These are phyloP conservation scores for Coemansia umbellata DNA, from an alignment of 192 early-diverging fungal species.

Conservation along the genomic window DNA sequence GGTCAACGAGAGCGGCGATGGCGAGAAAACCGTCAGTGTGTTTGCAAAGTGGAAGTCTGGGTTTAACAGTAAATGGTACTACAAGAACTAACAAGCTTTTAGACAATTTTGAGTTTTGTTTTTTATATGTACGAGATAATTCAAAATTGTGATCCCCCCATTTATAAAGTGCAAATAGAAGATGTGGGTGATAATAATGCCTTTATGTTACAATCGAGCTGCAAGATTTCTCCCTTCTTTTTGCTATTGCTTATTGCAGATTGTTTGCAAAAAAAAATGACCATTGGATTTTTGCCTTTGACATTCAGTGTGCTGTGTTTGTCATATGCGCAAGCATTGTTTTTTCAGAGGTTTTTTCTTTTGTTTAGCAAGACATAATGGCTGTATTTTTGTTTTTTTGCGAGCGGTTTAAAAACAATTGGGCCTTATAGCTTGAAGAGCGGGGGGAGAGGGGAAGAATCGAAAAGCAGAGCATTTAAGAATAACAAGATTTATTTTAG, in stretches of 20 bases:
- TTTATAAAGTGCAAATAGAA: too few species aligned
- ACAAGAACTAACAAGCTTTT: slow-evolving; percentile 16
- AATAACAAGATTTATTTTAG: too few species aligned
- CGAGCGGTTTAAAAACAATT: too few species aligned
- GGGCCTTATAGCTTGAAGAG: neutral
- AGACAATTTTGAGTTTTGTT: neutral
- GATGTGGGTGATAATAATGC: neutral
- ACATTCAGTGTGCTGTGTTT: too few species aligned
- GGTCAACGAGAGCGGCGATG: slow-evolving; percentile 28
- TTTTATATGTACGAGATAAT: neutral
- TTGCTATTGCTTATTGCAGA: neutral
- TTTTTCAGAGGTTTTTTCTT: neutral
- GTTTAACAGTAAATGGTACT: slow-evolving; percentile 29
- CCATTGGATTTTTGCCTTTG: neutral
- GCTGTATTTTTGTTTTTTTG: neutral
- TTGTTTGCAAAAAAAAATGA: slow-evolving; percentile 1
- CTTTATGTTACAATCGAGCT: too few species aligned
- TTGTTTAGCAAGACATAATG: neutral
- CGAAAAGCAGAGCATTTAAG: too few species aligned
- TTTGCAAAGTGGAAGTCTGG: slow-evolving; percentile 49
- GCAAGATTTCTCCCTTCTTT: slow-evolving; percentile 2
- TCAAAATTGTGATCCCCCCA: neutral
- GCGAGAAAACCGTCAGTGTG: slow-evolving; percentile 26
- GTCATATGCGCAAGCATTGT: neutral
- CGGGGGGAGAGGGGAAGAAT: slow-evolving; percentile 1